A percentile compares a stretch with the other conserved stretches of the same genome.
Evolutionary conservation across 805 yeast species (phyloP).

Genomic region (Cyberlindnera misumaiensis): DNA sequence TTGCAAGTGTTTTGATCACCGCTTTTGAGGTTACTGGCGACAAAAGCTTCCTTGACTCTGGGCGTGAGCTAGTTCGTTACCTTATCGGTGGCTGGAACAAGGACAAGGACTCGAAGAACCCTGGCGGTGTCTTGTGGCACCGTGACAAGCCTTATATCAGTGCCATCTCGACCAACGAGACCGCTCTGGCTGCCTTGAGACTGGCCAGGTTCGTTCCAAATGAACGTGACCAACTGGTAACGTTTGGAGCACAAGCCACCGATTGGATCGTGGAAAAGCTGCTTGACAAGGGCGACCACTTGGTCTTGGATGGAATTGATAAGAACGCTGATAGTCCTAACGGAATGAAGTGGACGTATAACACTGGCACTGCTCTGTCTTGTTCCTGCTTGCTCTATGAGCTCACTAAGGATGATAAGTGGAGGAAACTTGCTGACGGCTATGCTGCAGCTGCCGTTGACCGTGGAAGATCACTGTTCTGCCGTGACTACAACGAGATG

Average conservation of each 20-base stretch:
- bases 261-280: conserved; percentile 50
- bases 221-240: conserved; percentile 39
- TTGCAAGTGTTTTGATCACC: conserved; percentile 54
- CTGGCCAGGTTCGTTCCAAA: conserved; percentile 46
- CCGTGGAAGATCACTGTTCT: conserved; percentile 49
- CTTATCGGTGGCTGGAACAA: conserved; percentile 58
- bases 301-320: conserved; percentile 55
- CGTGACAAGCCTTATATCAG: conserved; percentile 50
- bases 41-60: conserved; percentile 43
- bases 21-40: conserved; percentile 65
- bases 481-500: conserved; percentile 45
- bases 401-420: conserved; percentile 43
- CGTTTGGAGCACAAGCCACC: conserved; percentile 53
- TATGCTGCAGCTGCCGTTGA: conserved; percentile 53
- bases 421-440: conserved; percentile 30
- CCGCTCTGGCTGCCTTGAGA: conserved; percentile 55
- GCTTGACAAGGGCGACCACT: conserved; percentile 46
- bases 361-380: conserved; percentile 58
- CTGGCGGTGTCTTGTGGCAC: conserved; percentile 69
- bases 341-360: conserved; percentile 57
- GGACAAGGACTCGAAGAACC: conserved; percentile 15
- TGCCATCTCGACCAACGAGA: conserved; percentile 63
- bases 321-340: conserved; percentile 34
- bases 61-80: conserved; percentile 51
- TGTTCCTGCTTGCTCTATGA: conserved; percentile 44